Conservation (phyloP, 2,329 filamentous ascomycete genomes). For the Claviceps sp. region DNA sequence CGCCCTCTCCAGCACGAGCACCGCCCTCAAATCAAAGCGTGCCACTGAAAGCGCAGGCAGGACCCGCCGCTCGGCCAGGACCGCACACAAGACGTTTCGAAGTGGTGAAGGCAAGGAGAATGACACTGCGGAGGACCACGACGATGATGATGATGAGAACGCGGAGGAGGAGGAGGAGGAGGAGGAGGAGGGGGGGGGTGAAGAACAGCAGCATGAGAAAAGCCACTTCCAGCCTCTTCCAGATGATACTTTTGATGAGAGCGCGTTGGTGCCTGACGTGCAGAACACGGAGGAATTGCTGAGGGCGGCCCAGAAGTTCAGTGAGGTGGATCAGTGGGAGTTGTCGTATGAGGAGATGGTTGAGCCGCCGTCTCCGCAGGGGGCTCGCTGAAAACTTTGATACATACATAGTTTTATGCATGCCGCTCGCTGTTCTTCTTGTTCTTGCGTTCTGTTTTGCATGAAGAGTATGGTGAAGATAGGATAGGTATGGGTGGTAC, state of each 20-base stretch:
- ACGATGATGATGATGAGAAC: neutral
- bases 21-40: conserved; percentile 14
- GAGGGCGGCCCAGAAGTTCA: conserved; percentile 47
- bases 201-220: conserved; percentile 21
- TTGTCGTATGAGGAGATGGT: conserved; percentile 52
- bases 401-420: too few species aligned
- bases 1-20: conserved; percentile 15
- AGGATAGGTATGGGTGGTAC: too few species aligned
- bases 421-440: too few species aligned
- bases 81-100: conserved; percentile 34
- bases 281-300: conserved; percentile 39
- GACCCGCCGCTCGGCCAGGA: conserved; percentile 13
- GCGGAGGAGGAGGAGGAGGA: conserved; percentile 10
- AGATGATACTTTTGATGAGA: conserved; percentile 30
- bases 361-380: conserved; percentile 39
- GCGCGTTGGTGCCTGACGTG: conserved; percentile 18
- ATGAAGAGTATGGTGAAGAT: too few species aligned
- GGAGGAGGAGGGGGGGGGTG: conserved; percentile 13
- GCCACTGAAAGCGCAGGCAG: conserved; percentile 5
- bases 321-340: conserved; percentile 57
- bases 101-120: conserved; percentile 48
- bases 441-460: too few species aligned
- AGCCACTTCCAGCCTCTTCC: conserved; percentile 29
- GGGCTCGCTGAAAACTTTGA: conserved; percentile 22
- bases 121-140: conserved; percentile 21